phyloP scores from a whole-genome alignment of 495 filamentous ascomycete genomes.

The Trichoderma erinaceum region DNA sequence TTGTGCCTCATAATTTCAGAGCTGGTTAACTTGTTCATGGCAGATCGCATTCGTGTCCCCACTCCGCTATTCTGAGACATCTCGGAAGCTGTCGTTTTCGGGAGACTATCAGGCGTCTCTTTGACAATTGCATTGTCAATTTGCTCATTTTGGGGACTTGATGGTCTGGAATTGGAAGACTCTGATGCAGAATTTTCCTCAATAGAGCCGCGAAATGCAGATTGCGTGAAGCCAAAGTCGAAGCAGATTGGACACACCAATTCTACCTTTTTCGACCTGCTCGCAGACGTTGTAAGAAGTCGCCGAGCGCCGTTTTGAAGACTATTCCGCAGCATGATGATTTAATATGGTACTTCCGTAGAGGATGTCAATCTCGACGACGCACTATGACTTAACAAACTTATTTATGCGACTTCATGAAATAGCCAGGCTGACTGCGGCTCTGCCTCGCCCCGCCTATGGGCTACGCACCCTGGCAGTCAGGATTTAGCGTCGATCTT shows the following conservation, averaged over 20 bases:
- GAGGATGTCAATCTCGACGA: neutral
- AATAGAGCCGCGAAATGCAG: neutral
- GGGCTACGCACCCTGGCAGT: neutral
- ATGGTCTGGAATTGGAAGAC: neutral
- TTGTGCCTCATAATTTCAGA: conserved; percentile 1
- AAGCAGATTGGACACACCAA: conserved; percentile 2
- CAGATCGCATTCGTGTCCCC: neutral
- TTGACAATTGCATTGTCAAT: neutral
- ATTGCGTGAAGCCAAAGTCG: conserved; percentile 13
- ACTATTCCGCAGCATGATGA: neutral
- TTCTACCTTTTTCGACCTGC: neutral
- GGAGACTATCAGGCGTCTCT: neutral
- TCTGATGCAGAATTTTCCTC: neutral
- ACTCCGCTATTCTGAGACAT: neutral
- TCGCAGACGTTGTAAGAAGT: neutral
- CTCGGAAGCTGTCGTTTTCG: neutral
- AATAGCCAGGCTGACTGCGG: conserved; percentile 1
- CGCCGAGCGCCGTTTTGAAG: neutral
- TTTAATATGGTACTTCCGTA: neutral
- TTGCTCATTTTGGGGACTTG: neutral
- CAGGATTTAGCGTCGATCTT: neutral
- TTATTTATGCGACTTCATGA: neutral
- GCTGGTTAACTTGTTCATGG: neutral
- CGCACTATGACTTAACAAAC: neutral
- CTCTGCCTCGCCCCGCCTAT: conserved; percentile 8